A percentile compares a stretch with the other conserved stretches of the same genome.
Evolutionary conservation across 2,329 filamentous ascomycete genomes (phyloP).

Genomic region (Neocatenulostroma microsporum): DNA sequence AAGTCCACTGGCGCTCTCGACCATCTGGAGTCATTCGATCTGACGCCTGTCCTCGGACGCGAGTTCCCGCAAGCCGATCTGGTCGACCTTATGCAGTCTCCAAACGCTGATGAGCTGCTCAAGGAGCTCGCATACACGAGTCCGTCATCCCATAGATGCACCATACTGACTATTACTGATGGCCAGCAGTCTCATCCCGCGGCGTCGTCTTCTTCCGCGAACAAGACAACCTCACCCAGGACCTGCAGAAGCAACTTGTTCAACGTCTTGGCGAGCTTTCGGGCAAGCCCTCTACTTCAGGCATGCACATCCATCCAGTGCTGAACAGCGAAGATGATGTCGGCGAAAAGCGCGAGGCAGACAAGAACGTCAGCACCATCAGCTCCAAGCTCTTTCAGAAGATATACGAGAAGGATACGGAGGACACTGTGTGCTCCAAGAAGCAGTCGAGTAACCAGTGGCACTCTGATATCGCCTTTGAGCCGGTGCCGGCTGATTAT

Average conservation of each 20-base stretch:
- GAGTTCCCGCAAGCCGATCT: conserved; percentile 38
- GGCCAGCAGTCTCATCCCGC: conserved; percentile 15
- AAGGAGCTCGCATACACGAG: conserved; percentile 48
- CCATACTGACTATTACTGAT: conserved; percentile 2
- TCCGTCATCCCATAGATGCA: conserved; percentile 25
- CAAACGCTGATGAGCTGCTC: conserved; percentile 31
- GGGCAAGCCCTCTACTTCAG: conserved; percentile 49
- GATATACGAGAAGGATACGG: conserved; percentile 36
- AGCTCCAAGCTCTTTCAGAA: conserved; percentile 30
- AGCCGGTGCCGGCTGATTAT: conserved; percentile 58
- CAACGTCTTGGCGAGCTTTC: conserved; percentile 51
- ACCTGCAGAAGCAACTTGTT: conserved; percentile 46
- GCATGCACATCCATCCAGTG: conserved; percentile 54
- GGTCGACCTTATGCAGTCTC: conserved; percentile 27
- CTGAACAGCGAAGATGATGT: conserved; percentile 35
- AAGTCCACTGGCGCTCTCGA: background rate
- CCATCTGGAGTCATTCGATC: conserved; percentile 24
- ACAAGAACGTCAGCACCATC: conserved; percentile 35
- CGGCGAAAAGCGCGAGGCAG: conserved; percentile 22
- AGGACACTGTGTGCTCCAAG: conserved; percentile 34
- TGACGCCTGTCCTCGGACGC: conserved; percentile 45
- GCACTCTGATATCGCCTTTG: conserved; percentile 59
- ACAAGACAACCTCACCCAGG: conserved; percentile 36
- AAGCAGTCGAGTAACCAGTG: conserved; percentile 38
- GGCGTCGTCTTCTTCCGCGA: conserved; percentile 24